phyloP scores from a whole-genome alignment of 768 basidiomycete species.

The Polyporus arcularius region DNA sequence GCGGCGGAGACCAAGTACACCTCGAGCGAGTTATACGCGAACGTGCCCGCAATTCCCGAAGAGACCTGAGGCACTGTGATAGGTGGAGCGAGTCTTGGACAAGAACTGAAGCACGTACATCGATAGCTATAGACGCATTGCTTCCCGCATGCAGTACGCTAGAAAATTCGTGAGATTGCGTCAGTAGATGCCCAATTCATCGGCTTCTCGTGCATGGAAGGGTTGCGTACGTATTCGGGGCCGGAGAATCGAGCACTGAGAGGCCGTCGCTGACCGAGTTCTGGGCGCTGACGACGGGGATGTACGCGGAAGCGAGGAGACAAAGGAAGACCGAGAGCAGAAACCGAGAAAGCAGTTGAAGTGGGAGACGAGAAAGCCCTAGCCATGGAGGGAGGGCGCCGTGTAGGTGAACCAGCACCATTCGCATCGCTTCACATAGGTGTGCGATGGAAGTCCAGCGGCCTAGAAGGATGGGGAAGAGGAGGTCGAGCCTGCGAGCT shows the following conservation, averaged over 20 bases:
- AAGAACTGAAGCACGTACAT: constrained; percentile 25
- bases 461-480: constrained; percentile 5
- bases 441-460: constrained; percentile 14
- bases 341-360: not conserved
- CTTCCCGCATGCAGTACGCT: constrained; percentile 30
- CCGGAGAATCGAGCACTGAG: constrained; percentile 27
- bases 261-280: constrained; percentile 29
- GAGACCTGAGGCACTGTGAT: not conserved
- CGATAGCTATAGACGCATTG: constrained; percentile 29
- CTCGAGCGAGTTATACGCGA: constrained; percentile 34
- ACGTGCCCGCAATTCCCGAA: too few species aligned
- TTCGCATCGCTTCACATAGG: constrained; percentile 17
- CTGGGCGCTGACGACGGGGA: constrained; percentile 20
- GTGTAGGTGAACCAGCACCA: constrained; percentile 20
- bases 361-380: not conserved
- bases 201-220: not conserved
- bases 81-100: not conserved
- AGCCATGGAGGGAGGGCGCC: constrained; percentile 7
- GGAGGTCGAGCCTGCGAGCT: constrained; percentile 1
- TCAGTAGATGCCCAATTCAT: not conserved
- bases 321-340: constrained; percentile 14
- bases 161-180: not conserved
- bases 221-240: constrained; percentile 9
- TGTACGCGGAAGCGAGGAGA: not conserved
- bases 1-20: constrained; percentile 46